These are phyloP conservation scores for Auriscalpium vulgare DNA, from an alignment of 768 basidiomycete genomes.

Conservation along the genomic window DNA sequence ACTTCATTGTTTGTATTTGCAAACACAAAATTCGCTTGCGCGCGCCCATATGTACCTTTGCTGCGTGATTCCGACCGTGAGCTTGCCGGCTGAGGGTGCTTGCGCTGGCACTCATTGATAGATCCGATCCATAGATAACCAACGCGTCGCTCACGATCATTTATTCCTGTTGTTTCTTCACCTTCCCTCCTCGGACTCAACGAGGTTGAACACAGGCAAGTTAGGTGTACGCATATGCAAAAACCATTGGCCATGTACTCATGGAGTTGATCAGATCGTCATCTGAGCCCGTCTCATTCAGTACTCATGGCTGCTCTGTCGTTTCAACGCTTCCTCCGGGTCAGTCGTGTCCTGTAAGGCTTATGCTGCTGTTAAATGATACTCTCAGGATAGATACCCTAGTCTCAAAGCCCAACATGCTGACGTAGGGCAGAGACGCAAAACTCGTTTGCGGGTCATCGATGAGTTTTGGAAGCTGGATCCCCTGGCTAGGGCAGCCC, in stretches of 20 bases:
- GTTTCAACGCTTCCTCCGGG: background rate
- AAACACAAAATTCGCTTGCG: conserved; percentile 15
- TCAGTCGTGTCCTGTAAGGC: background rate
- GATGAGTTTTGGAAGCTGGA: conserved; percentile 11
- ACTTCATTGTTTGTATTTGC: conserved; percentile 15
- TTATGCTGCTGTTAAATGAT: background rate
- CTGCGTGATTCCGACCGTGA: too few relatives aligned
- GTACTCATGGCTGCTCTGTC: background rate
- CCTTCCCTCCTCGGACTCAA: too few relatives aligned
- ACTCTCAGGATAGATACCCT: conserved; percentile 4
- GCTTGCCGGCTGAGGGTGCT: too few relatives aligned
- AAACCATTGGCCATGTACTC: too few relatives aligned
- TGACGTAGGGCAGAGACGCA: background rate
- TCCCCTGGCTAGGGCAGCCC: background rate
- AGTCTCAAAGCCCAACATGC: background rate
- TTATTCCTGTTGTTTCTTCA: too few relatives aligned
- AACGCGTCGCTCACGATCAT: too few relatives aligned
- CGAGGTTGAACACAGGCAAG: too few relatives aligned
- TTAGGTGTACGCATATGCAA: too few relatives aligned
- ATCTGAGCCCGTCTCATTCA: too few relatives aligned
- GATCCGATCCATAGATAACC: too few relatives aligned
- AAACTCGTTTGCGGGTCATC: background rate
- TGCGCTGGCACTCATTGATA: too few relatives aligned
- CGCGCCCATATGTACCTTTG: background rate
- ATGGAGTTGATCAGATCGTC: too few relatives aligned